These are phyloP conservation scores for Stachybotrys chartarum DNA, from an alignment of 2,329 filamentous ascomycete genomes.

Conservation along the genomic window DNA sequence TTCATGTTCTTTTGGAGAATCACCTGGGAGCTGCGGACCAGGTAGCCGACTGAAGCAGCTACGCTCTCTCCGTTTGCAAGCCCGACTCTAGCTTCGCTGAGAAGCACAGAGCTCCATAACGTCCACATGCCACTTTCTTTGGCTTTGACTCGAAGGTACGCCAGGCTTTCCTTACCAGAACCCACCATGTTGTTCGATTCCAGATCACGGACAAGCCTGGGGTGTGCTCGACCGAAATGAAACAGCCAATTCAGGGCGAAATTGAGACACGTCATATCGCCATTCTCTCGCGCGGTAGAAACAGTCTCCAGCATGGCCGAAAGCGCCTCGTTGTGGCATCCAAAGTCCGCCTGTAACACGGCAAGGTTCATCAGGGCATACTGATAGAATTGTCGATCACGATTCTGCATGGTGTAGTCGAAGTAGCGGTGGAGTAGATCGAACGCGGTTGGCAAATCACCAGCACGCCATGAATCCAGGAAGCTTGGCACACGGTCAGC, in stretches of 20 bases:
- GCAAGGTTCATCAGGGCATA: slow-evolving; percentile 91
- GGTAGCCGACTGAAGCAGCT: slow-evolving; percentile 61
- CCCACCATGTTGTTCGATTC: slow-evolving; percentile 69
- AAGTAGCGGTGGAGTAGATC: slow-evolving; percentile 92
- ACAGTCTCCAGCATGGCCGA: slow-evolving; percentile 93
- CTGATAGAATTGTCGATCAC: slow-evolving; percentile 82
- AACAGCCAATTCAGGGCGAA: slow-evolving; percentile 95
- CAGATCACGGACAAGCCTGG: slow-evolving; percentile 62
- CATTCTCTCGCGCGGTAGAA: slow-evolving; percentile 86
- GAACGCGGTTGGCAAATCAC: slow-evolving; percentile 84
- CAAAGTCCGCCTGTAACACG: slow-evolving; percentile 91
- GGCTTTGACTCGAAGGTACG: slow-evolving; percentile 78
- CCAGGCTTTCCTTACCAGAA: slow-evolving; percentile 71
- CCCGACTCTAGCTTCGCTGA: slow-evolving; percentile 78
- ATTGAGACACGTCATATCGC: slow-evolving; percentile 87
- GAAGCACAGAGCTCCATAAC: slow-evolving; percentile 72
- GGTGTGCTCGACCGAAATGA: slow-evolving; percentile 83
- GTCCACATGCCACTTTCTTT: slow-evolving; percentile 83
- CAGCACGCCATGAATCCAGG: slow-evolving; percentile 84
- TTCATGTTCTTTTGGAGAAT: slow-evolving; percentile 71
- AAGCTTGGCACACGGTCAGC: slow-evolving; percentile 46
- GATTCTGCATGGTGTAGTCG: slow-evolving; percentile 86
- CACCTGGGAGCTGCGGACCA: slow-evolving; percentile 76
- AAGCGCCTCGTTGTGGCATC: slow-evolving; percentile 83
- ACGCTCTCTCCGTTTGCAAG: slow-evolving; percentile 64